Percentiles rank a stretch among this genome's conserved stretches.
Evolutionary conservation across 495 filamentous ascomycete species (phyloP).

Genomic region (Podospora pseudocomata): DNA sequence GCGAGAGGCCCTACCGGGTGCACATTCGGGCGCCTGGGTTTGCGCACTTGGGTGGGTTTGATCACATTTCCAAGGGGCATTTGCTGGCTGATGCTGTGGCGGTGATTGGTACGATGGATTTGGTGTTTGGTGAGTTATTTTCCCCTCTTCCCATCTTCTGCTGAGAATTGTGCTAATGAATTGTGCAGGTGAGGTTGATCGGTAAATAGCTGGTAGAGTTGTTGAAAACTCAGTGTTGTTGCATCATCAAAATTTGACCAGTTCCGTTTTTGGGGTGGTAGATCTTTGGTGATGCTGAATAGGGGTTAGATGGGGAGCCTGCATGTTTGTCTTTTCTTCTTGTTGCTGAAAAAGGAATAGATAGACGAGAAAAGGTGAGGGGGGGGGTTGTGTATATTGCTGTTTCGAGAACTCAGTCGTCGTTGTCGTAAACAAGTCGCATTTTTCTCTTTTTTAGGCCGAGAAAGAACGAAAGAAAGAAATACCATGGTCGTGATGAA

Average conservation of each 20-base stretch:
- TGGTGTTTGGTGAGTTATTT: conserved; percentile 56
- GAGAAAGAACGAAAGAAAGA: background rate
- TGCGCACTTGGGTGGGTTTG: conserved; percentile 90
- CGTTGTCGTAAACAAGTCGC: background rate
- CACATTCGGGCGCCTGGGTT: conserved; percentile 97
- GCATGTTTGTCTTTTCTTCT: background rate
- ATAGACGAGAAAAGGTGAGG: background rate
- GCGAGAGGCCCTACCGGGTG: conserved; percentile 93
- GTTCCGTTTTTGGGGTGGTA: background rate
- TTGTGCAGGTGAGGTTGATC: conserved; percentile 49
- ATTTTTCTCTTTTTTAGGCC: background rate
- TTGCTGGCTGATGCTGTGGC: conserved; percentile 94
- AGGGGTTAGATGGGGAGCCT: background rate
- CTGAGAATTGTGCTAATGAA: background rate
- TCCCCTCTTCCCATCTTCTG: background rate
- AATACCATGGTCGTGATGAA: conserved; percentile 6
- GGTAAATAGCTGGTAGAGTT: conserved; percentile 31
- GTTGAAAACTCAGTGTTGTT: conserved; percentile 2
- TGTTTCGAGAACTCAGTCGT: conserved; percentile 3
- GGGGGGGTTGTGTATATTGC: background rate
- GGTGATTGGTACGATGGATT: conserved; percentile 93
- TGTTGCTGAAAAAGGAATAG: background rate
- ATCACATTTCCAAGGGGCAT: conserved; percentile 88
- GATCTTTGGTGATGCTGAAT: background rate
- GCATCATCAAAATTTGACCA: background rate